Base-by-base conservation (phyloP, 257 asterid genomes). In the Coffea canephora region DNA sequence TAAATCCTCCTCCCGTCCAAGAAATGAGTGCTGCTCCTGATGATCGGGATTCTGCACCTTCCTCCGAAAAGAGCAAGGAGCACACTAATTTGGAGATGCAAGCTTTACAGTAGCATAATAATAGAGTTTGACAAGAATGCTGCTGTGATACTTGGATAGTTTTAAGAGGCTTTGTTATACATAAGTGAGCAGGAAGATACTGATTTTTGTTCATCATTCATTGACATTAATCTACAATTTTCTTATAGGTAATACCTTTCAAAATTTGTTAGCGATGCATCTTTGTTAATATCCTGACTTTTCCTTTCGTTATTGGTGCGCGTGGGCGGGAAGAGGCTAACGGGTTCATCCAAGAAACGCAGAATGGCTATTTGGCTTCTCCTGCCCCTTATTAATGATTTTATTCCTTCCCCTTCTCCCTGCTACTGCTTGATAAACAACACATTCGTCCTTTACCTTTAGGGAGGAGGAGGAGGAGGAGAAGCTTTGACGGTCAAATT, bases 1-100 rank as follows among this genome's bases (percentile, higher is more conserved):
- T 95, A 70, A 91, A 93, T 74, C 97, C 99, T 25, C 98, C 99
- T 69, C 97, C 92, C 0, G 85, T 89, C 76, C 99, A 95, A 82
- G 93, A 91, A 72, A 83, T 75, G 85, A 77, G 27, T 31, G 65
- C 79, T n/a, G 36, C 71, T 45, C 36, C 18, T n/a, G 41, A 64
- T 11, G 15, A 19, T n/a, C 50, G 79, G 73, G 71, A 64, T 65
- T 49, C 79, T 27, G 79, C 73, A 48, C 73, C 79, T 45, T 25
- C 79, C 64, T 45, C 79, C n/a, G 7, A 57, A 45, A 76, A 61
- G 8, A 6, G 61, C 61, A 39, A 71, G 1, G 73, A 46, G 48
- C 79, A 76, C 48, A 76, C 79, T 62, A 76, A 61, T 27, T 76
- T 76, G 31, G 79, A 76, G 79, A 76, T 76, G 79, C 79, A 76